phyloP scores from a whole-genome alignment of 2,329 filamentous ascomycete species.

The Thermomyces lanuginosus region DNA sequence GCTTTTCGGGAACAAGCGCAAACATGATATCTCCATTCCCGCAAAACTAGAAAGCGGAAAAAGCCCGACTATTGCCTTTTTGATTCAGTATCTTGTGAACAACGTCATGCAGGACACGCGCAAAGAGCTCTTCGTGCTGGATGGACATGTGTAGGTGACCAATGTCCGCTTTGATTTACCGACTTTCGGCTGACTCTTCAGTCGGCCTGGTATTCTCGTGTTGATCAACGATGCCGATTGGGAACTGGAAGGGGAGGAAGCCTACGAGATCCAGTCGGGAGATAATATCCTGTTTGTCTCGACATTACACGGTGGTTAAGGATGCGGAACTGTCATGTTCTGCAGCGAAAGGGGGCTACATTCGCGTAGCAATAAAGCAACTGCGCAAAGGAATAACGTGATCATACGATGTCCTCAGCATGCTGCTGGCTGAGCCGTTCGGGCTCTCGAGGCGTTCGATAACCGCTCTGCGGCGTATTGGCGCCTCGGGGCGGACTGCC shows the following conservation, averaged over 20 bases:
- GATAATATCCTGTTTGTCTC: conserved; percentile 95
- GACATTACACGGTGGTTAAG: conserved; percentile 78
- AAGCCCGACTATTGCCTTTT: conserved; percentile 52
- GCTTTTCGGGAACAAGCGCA: conserved; percentile 71
- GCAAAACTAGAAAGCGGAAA: conserved; percentile 41
- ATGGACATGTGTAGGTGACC: conserved; percentile 63
- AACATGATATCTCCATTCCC: conserved; percentile 55
- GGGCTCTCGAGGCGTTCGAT: conserved; percentile 27
- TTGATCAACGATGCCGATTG: conserved; percentile 97
- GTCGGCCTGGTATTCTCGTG: conserved; percentile 86
- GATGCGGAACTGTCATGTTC: conserved; percentile 2
- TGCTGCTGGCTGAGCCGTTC: conserved; percentile 30
- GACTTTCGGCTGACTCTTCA: no score
- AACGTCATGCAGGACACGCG: conserved; percentile 71
- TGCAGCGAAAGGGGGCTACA: no score
- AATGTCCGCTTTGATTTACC: no score
- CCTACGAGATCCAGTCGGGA: conserved; percentile 62
- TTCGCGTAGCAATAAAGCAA: no score
- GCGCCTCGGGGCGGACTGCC: conserved; percentile 24
- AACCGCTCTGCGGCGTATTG: conserved; percentile 28
- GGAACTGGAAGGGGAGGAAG: conserved; percentile 91
- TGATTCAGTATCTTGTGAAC: conserved; percentile 65
- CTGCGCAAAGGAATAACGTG: conserved; percentile 1
- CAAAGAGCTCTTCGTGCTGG: conserved; percentile 77
- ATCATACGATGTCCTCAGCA: conserved; percentile 28